Conservation (phyloP, 2,329 filamentous ascomycete genomes). For the Kalaharituber pfeilii region DNA sequence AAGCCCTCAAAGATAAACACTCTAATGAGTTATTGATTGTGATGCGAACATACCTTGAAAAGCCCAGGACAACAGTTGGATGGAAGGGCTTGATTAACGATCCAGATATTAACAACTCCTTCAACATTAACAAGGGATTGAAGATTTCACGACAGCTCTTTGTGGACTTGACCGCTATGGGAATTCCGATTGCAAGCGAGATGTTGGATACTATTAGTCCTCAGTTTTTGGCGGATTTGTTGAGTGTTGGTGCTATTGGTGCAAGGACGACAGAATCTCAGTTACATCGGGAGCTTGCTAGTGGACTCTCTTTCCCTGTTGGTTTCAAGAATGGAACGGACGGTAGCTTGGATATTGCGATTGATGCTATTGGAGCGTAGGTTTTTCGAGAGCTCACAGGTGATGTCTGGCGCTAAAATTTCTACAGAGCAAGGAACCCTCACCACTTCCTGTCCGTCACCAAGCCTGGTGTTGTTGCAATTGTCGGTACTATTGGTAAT, state of each 20-base stretch:
- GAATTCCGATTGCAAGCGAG: constrained; percentile 91
- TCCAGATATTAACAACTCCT: constrained; percentile 90
- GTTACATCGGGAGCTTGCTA: constrained; percentile 87
- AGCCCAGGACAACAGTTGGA: constrained; percentile 91
- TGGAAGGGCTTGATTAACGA: constrained; percentile 99
- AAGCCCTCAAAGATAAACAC: constrained; percentile 60
- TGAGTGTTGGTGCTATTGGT: constrained; percentile 88
- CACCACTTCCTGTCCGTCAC: constrained; percentile 99
- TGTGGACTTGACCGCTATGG: constrained; percentile 65
- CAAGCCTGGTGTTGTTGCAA: constrained; percentile 89
- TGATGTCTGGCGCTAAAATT: constrained; percentile 21
- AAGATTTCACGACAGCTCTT: constrained; percentile 86
- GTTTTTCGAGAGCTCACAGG: constrained; percentile 4
- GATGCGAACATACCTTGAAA: constrained; percentile 98
- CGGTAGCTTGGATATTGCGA: constrained; percentile 73
- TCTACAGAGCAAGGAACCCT: constrained; percentile 21
- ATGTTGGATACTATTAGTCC: constrained; percentile 99
- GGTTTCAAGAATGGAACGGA: constrained; percentile 99
- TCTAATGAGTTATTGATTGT: constrained; percentile 73
- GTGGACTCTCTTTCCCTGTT: constrained; percentile 88
- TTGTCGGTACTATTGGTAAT: constrained; percentile 83
- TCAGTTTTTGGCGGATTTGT: constrained; percentile 90
- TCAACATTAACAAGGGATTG: constrained; percentile 97
- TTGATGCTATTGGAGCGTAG: constrained; percentile 75
- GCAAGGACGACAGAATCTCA: constrained; percentile 93